Evolutionary conservation across 768 basidiomycete genomes (phyloP).

Genomic region (Auriscalpium microsporum): DNA sequence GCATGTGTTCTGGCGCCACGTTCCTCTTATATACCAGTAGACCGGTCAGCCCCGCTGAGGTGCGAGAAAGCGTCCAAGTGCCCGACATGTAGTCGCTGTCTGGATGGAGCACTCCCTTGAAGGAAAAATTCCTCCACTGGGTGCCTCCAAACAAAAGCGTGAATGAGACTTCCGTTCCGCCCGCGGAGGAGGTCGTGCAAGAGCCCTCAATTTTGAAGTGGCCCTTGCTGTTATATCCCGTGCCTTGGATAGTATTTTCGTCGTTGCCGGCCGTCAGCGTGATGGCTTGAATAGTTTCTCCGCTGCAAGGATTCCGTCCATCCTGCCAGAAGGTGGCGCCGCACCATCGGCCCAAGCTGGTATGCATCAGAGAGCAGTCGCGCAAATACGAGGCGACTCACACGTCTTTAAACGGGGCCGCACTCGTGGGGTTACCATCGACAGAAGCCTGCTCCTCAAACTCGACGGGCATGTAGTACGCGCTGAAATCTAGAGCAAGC

Average conservation of each 20-base stretch:
- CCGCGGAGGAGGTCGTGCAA: neutral
- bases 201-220: neutral
- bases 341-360: neutral
- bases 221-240: neutral
- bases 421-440: too few relatives aligned
- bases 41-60: too few relatives aligned
- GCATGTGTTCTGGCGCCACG: slow-evolving; percentile 14
- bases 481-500: neutral
- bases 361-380: neutral
- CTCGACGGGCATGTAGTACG: neutral
- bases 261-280: neutral
- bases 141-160: neutral
- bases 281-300: too few relatives aligned
- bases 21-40: slow-evolving; percentile 18
- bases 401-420: neutral
- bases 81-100: too few relatives aligned
- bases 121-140: too few relatives aligned
- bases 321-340: neutral
- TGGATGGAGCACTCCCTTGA: too few relatives aligned
- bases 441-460: too few relatives aligned
- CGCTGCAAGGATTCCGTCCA: too few relatives aligned
- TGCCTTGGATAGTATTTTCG: neutral
- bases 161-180: neutral
- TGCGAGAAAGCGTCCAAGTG: too few relatives aligned
- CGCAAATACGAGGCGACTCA: neutral